Evolutionary conservation across 441 rosid genomes (phyloP), one percentile per base, ranked within the genome.

Genomic region (Cnidoscolus chayamansa): DNA sequence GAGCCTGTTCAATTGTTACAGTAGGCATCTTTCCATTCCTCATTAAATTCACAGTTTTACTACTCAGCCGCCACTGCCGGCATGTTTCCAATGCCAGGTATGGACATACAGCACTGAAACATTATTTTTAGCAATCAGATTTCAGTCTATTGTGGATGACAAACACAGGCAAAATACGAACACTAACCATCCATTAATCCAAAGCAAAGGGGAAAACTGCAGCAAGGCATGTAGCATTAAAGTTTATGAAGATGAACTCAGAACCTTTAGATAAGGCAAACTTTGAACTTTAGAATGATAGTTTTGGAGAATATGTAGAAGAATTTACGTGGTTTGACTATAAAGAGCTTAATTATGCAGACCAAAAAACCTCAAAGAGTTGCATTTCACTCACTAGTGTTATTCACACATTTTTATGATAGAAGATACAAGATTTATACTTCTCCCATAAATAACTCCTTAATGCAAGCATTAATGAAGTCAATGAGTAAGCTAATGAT

Each of bases 1-100:
- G 99, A 74, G 99, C 98, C 81, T 96, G 98, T 68, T 96, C 98
- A 81, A 90, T 96, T 55, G 99, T 96, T 71, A 96, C 98, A 70
- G 99, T 91, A 53, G 99, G 98, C 83, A 96, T 93, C 84, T 96
- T 96, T 11, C 99, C 98, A 58, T 89, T 93, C 35, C 97, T 86
- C 99, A 96, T 96, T 78, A 96, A 71, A 79, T 91, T 85, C 55
- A 96, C 98, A 17, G 99, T 96, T 85, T 89, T 96, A 75, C 54
- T 83, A 83, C 98, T 96, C 86, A 96, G 72, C 10, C 99, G 97
- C 99, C 99, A 96, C 73, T 96, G 99, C 19, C 99, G 93, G 71
- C 94, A 91, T 59, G 99, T 93, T 85, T 96, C 99, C 77, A 96
- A 63, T 71, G 98, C 99, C 90, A 96, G 81, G 78, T 91, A 89